phyloP scores from a whole-genome alignment of 169 alveolate genomes.

The Babesia caballi region DNA sequence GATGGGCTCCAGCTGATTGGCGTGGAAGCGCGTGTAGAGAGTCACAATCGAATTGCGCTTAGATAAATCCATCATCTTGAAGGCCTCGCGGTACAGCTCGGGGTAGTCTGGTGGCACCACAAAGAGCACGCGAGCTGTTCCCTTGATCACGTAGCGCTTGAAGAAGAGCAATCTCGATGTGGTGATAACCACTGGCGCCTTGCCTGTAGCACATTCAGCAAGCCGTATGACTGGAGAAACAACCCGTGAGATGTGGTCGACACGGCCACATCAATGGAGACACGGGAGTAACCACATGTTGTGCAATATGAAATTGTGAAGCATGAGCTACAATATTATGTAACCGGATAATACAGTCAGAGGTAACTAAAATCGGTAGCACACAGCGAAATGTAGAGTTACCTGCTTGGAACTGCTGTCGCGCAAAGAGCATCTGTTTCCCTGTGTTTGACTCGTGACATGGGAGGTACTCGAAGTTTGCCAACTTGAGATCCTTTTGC shows the following conservation, averaged over 20 bases:
- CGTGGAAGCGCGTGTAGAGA: conserved; percentile 70
- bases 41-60: conserved; percentile 61
- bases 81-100: conserved; percentile 48
- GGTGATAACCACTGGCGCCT: conserved; percentile 60
- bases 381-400: too few species aligned
- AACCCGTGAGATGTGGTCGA: too few species aligned
- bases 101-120: conserved; percentile 73
- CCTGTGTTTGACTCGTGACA: conserved; percentile 55
- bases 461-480: conserved; percentile 52
- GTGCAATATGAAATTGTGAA: too few species aligned
- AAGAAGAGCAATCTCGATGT: conserved; percentile 71
- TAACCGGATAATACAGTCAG: too few species aligned
- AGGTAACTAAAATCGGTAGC: too few species aligned
- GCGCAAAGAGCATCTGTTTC: conserved; percentile 53
- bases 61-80: conserved; percentile 31
- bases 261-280: too few species aligned
- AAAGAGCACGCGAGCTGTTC: conserved; percentile 67
- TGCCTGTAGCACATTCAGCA: conserved; percentile 20
- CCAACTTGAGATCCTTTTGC: conserved; percentile 19
- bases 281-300: too few species aligned
- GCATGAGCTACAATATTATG: too few species aligned
- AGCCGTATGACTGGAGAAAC: too few species aligned
- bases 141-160: conserved; percentile 73
- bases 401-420: conserved; percentile 61
- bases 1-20: conserved; percentile 70